Conservation (phyloP, 306 rosid genomes). For the Castanea sativa region DNA sequence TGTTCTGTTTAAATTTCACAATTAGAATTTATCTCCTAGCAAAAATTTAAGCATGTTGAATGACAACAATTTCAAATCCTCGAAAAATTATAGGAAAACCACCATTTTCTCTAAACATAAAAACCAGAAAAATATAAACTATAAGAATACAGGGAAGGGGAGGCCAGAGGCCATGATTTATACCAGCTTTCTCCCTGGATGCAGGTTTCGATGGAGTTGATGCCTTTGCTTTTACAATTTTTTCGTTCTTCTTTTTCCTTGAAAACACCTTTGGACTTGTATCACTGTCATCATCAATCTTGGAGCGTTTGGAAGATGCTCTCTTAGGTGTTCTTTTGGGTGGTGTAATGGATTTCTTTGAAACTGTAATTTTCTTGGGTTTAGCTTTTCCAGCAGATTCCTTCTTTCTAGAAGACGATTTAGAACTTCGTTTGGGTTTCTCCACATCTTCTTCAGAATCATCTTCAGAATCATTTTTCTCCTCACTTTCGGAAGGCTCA, state of each 20-base stretch:
- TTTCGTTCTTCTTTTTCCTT: conserved; percentile 73
- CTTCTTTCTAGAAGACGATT: conserved; percentile 57
- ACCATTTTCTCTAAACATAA: background rate
- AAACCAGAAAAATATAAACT: conserved; percentile 9
- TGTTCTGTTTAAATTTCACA: background rate
- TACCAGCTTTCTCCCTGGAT: conserved; percentile 78
- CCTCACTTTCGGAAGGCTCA: conserved; percentile 70
- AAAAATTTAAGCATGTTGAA: conserved; percentile 1
- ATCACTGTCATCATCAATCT: conserved; percentile 57
- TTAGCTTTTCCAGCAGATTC: conserved; percentile 57
- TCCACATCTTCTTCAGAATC: conserved; percentile 63
- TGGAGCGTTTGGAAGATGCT: conserved; percentile 40
- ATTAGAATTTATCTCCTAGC: background rate
- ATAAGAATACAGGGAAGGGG: conserved; percentile 13
- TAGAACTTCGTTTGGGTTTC: conserved; percentile 37
- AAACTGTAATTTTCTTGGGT: conserved; percentile 39
- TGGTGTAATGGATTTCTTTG: conserved; percentile 51
- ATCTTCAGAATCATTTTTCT: conserved; percentile 58
- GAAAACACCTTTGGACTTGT: conserved; percentile 78
- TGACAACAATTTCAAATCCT: background rate
- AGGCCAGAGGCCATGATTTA: conserved; percentile 15
- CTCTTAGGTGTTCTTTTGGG: conserved; percentile 52
- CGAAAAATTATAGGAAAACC: conserved; percentile 1
- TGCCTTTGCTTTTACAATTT: conserved; percentile 44
- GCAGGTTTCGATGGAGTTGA: conserved; percentile 50